phyloP scores from a whole-genome alignment of 768 basidiomycete species.

The Mycena chlorophos region DNA sequence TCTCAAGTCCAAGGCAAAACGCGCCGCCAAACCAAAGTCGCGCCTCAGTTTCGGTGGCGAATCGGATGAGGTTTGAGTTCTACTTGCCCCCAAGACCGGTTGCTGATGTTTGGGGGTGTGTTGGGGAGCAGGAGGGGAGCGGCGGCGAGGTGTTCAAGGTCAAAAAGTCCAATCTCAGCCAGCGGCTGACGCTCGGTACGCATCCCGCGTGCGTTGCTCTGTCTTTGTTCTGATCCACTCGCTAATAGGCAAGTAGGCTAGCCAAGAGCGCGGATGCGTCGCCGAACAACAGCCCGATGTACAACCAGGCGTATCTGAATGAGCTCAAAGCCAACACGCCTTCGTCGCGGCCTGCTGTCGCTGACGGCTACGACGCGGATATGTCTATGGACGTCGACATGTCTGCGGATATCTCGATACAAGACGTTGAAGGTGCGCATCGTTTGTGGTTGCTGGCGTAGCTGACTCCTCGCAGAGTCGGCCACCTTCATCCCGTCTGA shows the following conservation, averaged over 20 bases:
- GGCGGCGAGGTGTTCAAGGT: conserved; percentile 70
- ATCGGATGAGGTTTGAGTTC: conserved; percentile 55
- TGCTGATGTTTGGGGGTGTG: conserved; percentile 28
- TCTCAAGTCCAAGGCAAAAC: conserved; percentile 71
- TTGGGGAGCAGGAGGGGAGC: conserved; percentile 44
- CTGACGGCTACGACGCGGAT: conserved; percentile 52
- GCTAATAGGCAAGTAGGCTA: not conserved
- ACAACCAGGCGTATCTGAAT: conserved; percentile 71
- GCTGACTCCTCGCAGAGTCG: conserved; percentile 31
- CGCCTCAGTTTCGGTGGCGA: conserved; percentile 77
- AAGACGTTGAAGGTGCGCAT: conserved; percentile 28
- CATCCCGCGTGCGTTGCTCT: conserved; percentile 47
- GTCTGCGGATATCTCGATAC: conserved; percentile 41
- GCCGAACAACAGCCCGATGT: conserved; percentile 56
- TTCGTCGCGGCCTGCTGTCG: conserved; percentile 46
- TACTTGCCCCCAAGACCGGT: conserved; percentile 13
- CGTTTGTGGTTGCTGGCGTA: not conserved
- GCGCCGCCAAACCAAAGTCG: conserved; percentile 57
- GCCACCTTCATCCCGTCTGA: conserved; percentile 64
- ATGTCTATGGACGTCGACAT: conserved; percentile 48
- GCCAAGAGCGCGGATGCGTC: conserved; percentile 44
- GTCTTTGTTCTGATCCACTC: not conserved
- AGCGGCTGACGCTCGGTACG: conserved; percentile 57
- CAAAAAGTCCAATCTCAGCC: conserved; percentile 78
- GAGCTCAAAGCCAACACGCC: conserved; percentile 80